Evolutionary conservation across 2,329 filamentous ascomycete genomes (phyloP), one percentile per base, ranked within the genome.

Genomic region (Microsporum canis): DNA sequence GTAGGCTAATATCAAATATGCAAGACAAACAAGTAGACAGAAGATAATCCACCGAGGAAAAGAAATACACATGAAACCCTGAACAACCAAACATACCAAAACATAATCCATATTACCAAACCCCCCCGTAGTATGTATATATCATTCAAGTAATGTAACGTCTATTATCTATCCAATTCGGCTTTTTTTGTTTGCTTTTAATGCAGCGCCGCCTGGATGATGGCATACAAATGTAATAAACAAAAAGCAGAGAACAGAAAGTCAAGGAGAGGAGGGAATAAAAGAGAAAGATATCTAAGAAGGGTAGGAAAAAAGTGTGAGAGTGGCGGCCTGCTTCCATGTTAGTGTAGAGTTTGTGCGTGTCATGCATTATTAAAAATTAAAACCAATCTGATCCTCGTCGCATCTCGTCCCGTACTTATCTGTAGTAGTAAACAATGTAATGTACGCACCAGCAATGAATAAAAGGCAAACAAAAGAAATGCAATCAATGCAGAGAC

Each of bases 391-490:
- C n/a, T 41, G 10, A 53, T 53, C 49, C 31, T 33, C 49, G 31
- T 53, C 29, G 8, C 29, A 27, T 53, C 49, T 53, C 49, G 14
- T 34, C 49, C 29, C 7, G 49, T 53, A 34, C 31, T 34, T 12
- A 53, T n/a, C 29, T 53, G 49, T 27, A 53, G 49, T 27, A 53
- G 49, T 53, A 53, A 53, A 34, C 49, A 53, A 53, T 53, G 49
- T 53, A 53, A 53, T 53, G 49, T 53, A 53, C 49, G 49, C 49
- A 17, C 49, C 49, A 34, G n/a, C 49, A 53, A 53, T 53, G 49
- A 33, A 53, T 53, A 34, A 53, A 53, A 17, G 29, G 14, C 5
- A 33, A 34, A 5, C 12, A 31, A 34, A 53, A 17, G 6, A 34
- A 14, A 33, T 14, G 3, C 14, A 34, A 34, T 10, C 49, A 53